phyloP scores from a whole-genome alignment of 2,329 filamentous ascomycete species.

The Verticillium albo-atrum region DNA sequence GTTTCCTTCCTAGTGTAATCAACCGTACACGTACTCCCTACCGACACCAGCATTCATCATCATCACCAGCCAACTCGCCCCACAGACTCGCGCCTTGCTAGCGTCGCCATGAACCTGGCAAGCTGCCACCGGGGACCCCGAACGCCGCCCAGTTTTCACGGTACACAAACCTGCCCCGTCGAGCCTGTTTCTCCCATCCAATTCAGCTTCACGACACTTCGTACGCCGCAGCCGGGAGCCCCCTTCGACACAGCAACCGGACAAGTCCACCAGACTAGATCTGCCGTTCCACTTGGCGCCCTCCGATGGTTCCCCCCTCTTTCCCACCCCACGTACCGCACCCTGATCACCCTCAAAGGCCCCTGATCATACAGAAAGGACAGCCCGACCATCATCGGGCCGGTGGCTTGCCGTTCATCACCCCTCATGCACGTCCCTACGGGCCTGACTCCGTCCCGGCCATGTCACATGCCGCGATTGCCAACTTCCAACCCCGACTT shows the following conservation, averaged over 20 bases:
- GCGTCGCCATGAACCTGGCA: background rate
- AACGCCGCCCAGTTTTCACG: background rate
- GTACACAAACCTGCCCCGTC: background rate
- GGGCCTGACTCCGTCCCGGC: background rate
- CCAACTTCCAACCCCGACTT: background rate
- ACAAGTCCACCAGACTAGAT: background rate
- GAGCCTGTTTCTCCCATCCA: background rate
- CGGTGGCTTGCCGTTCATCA: background rate
- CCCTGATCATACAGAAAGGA: background rate
- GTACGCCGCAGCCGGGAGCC: background rate
- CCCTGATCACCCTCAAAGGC: background rate
- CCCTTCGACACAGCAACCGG: background rate
- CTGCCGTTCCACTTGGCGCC: background rate
- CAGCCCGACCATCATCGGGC: background rate
- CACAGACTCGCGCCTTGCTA: background rate
- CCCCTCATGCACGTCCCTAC: background rate
- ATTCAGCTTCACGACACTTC: background rate
- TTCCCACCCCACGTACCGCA: background rate
- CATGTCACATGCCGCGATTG: background rate
- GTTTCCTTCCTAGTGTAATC: background rate
- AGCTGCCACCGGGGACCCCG: background rate
- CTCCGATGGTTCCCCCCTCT: background rate
- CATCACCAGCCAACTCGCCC: background rate
- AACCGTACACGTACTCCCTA: background rate
- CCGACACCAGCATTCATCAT: background rate